Percentiles rank a stretch among this genome's conserved stretches.
These are phyloP conservation scores for Naganishia onofrii DNA, from an alignment of 768 basidiomycete species.

Conservation along the genomic window DNA sequence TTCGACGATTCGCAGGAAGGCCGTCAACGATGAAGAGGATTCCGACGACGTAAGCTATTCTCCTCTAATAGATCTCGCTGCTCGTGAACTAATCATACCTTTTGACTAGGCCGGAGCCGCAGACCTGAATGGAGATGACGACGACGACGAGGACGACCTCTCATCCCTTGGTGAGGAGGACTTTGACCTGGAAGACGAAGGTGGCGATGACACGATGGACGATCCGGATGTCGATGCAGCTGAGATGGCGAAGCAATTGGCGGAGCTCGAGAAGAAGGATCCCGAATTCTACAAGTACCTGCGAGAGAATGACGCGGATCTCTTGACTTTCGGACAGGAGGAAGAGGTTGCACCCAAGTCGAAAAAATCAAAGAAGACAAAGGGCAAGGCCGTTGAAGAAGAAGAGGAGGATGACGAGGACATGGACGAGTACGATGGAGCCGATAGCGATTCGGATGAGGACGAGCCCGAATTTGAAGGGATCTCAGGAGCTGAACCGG, in stretches of 20 bases:
- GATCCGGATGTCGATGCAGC: slow-evolving; percentile 64
- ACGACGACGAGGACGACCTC: slow-evolving; percentile 43
- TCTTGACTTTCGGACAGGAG: slow-evolving; percentile 71
- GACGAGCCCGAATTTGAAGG: slow-evolving; percentile 57
- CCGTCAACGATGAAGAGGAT: slow-evolving; percentile 44
- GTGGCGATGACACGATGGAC: slow-evolving; percentile 72
- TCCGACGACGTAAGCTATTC: slow-evolving; percentile 55
- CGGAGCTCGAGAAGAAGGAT: slow-evolving; percentile 87
- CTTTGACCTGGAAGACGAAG: slow-evolving; percentile 61
- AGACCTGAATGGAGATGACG: slow-evolving; percentile 39
- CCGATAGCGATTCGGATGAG: slow-evolving; percentile 36
- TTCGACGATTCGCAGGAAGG: slow-evolving; percentile 10
- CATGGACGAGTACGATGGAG: slow-evolving; percentile 45
- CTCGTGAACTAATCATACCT: slow-evolving; percentile 47
- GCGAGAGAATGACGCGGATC: slow-evolving; percentile 86
- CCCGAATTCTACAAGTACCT: slow-evolving; percentile 99
- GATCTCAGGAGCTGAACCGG: slow-evolving; percentile 44
- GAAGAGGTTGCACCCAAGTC: slow-evolving; percentile 52
- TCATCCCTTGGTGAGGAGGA: slow-evolving; percentile 41
- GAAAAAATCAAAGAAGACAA: slow-evolving; percentile 47
- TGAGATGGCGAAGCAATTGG: slow-evolving; percentile 74
- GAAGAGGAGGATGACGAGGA: slow-evolving; percentile 57
- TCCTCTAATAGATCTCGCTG: slow-evolving; percentile 49
- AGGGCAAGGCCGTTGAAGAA: slow-evolving; percentile 40
- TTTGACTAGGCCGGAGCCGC: slow-evolving; percentile 12